Percentiles rank a stretch among this genome's conserved stretches.
Conservation (phyloP, 306 rosid species). For the Purshia tridentata region DNA sequence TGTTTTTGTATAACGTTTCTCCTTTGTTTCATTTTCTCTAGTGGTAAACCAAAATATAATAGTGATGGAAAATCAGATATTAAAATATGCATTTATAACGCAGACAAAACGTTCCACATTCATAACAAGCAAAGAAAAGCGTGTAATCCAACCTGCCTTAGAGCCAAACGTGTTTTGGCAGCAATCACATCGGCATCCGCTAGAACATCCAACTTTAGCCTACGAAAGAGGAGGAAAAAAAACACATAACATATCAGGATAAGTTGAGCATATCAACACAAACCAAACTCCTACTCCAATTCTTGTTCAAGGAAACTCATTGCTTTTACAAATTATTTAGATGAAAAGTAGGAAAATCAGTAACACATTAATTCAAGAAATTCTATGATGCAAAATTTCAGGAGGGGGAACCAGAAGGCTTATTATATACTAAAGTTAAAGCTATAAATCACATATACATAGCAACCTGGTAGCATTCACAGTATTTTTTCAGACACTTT, state of each 20-base stretch:
- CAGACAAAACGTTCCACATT: neutral
- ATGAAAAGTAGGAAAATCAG: neutral
- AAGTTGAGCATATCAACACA: neutral
- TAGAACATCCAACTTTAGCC: constrained; percentile 39
- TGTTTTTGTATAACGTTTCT: no score
- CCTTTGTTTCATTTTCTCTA: neutral
- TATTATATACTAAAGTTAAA: neutral
- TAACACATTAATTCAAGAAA: neutral
- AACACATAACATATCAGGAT: neutral
- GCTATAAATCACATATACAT: neutral
- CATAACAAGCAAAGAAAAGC: neutral
- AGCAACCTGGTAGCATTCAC: constrained; percentile 40
- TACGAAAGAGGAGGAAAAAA: neutral
- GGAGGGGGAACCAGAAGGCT: neutral
- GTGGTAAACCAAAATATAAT: neutral
- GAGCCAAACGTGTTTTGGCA: constrained; percentile 40
- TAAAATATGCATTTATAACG: neutral
- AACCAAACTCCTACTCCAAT: neutral
- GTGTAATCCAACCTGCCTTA: constrained; percentile 19
- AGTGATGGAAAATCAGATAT: neutral
- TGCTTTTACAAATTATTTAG: neutral
- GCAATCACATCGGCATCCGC: constrained; percentile 30
- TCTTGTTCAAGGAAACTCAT: neutral
- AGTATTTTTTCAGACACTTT: constrained; percentile 29
- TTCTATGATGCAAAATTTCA: neutral